Evolutionary conservation across 805 yeast species (phyloP), one percentile per base, ranked within the genome.

Genomic region (Dipodascopsis uninucleata): DNA sequence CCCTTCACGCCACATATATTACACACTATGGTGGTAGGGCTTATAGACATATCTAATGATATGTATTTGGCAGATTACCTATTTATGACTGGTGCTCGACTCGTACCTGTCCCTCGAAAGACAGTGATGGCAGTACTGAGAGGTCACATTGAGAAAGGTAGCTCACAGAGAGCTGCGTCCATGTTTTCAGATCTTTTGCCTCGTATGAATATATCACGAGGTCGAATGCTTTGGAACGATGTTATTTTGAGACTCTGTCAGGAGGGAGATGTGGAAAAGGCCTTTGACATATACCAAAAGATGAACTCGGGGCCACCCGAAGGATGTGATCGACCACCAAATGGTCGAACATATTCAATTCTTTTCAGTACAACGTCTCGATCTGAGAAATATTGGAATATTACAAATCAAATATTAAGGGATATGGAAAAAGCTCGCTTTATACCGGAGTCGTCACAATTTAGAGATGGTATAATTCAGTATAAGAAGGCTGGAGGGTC

Each of bases 11-110:
- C 39, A 17, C 39, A 40, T 17, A 32, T 47, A 3, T 24, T 45
- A n/a, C 36, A 47, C 23, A 44, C 47, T 10, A 39, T 47, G 45
- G 29, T 40, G 16, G 33, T 31, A 14, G 52, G 52, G 20, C 16
- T 47, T 28, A 35, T 44, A 16, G 53, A 48, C 14, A 22, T 48
- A n/a, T 36, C 51, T 31, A 16, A 14, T 7, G 47, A 48, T 29
- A 48, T 45, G 53, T n/a, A 23, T 16, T 23, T 48, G 7, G 51
- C 36, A 5, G 50, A 48, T 16, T 3, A 12, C 10, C 14, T 48
- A 21, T 36, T 35, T 34, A 16, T 8, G 26, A 25, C 28, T 24
- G 23, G 37, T 29, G 7, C 35, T 12, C 22, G 28, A 20, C 22
- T 34, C 6, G 23, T 39, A 21, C 36, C 43, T 21, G 32, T 44